A percentile compares a stretch with the other conserved stretches of the same genome.
phyloP scores from a whole-genome alignment of 352 stramenopile genomes.

The Phytophthora quininea region DNA sequence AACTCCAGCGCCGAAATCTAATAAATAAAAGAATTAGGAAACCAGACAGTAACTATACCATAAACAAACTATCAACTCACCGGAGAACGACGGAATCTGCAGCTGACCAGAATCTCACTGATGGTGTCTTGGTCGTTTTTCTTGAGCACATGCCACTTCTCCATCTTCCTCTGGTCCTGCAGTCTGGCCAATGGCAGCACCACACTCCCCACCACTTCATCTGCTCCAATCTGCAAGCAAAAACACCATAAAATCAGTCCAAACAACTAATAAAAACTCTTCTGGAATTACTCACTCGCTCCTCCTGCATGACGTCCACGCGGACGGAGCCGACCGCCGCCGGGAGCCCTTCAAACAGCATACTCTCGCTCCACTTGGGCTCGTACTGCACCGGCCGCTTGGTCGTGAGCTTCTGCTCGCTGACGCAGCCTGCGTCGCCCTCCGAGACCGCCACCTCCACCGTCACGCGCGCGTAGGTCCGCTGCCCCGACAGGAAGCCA shows the following conservation, averaged over 20 bases:
- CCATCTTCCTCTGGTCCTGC: slow-evolving; percentile 53
- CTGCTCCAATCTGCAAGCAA: slow-evolving; percentile 39
- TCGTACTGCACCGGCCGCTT: slow-evolving; percentile 38
- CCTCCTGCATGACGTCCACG: slow-evolving; percentile 69
- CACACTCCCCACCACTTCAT: slow-evolving; percentile 45
- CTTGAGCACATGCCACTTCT: slow-evolving; percentile 56
- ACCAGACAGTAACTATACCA: not conserved
- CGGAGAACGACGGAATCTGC: slow-evolving; percentile 55
- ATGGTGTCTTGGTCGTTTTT: slow-evolving; percentile 36
- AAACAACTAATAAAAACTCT: not conserved
- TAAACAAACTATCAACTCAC: slow-evolving; percentile 26
- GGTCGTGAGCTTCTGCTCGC: slow-evolving; percentile 42
- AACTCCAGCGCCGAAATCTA: slow-evolving; percentile 62
- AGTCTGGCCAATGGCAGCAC: slow-evolving; percentile 49
- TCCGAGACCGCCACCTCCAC: slow-evolving; percentile 36
- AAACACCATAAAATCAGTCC: not conserved
- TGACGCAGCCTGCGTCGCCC: slow-evolving; percentile 17
- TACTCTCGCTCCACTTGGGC: slow-evolving; percentile 46
- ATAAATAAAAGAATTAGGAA: slow-evolving; percentile 3
- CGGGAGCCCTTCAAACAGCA: slow-evolving; percentile 54
- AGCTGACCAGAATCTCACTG: slow-evolving; percentile 51
- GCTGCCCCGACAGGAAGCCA: slow-evolving; percentile 54
- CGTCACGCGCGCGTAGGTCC: slow-evolving; percentile 57
- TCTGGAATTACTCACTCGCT: slow-evolving; percentile 28
- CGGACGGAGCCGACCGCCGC: slow-evolving; percentile 46